A percentile compares a stretch with the other conserved stretches of the same genome.
phyloP scores from a whole-genome alignment of 306 rosid species.

The Corylus heterophylla region DNA sequence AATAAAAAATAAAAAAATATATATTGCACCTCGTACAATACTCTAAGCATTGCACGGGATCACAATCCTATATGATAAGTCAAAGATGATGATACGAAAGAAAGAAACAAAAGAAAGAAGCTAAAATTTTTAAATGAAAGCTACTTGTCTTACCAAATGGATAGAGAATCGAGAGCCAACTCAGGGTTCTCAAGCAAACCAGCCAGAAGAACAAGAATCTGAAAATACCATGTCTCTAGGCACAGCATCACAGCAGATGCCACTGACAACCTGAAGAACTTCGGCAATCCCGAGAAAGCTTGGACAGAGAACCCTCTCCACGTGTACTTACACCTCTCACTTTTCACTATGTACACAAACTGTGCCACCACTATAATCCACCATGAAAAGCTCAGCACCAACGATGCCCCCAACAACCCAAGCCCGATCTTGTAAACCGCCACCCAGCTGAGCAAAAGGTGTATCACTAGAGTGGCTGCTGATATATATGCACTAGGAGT shows the following conservation, averaged over 20 bases:
- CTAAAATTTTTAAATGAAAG: not conserved
- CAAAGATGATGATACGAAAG: not conserved
- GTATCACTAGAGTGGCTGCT: slow-evolving; percentile 44
- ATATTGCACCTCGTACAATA: too few species aligned
- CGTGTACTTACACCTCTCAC: slow-evolving; percentile 51
- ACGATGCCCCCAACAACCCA: slow-evolving; percentile 67
- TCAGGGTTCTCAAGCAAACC: slow-evolving; percentile 72
- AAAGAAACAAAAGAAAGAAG: not conserved
- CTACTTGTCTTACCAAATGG: slow-evolving; percentile 48
- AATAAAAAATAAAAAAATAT: too few species aligned
- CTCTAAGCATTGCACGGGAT: too few species aligned
- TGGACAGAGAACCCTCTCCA: slow-evolving; percentile 60
- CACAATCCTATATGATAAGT: too few species aligned
- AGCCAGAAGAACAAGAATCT: slow-evolving; percentile 72
- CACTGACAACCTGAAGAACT: slow-evolving; percentile 61
- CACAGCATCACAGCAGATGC: slow-evolving; percentile 80
- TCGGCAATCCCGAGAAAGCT: slow-evolving; percentile 51
- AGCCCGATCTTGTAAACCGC: slow-evolving; percentile 55
- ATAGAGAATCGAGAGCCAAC: slow-evolving; percentile 67
- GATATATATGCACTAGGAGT: slow-evolving; percentile 74
- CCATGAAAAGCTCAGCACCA: slow-evolving; percentile 79
- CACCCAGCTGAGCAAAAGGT: slow-evolving; percentile 55
- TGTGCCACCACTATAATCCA: slow-evolving; percentile 71
- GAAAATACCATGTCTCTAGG: slow-evolving; percentile 75
- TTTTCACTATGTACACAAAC: slow-evolving; percentile 59